These are phyloP conservation scores for Kalmusia sp. DNA, from an alignment of 2,329 filamentous ascomycete species.

Conservation along the genomic window DNA sequence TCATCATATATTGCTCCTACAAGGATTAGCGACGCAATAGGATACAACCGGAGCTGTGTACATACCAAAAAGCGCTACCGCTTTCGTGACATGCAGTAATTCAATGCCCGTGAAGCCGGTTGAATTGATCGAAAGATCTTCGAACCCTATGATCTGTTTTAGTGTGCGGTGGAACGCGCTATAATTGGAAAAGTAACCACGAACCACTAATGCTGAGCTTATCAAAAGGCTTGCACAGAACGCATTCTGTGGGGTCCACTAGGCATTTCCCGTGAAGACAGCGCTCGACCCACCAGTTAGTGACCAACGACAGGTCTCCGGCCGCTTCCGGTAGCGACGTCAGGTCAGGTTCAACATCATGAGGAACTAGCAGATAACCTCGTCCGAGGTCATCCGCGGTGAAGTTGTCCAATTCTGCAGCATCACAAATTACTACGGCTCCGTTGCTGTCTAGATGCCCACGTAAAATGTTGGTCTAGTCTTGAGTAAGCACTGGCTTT, in stretches of 20 bases:
- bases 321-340: slow-evolving; percentile 44
- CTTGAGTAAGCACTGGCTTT: slow-evolving; percentile 25
- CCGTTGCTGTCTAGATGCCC: slow-evolving; percentile 43
- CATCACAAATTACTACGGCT: slow-evolving; percentile 38
- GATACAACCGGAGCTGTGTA: slow-evolving; percentile 1
- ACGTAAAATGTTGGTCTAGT: slow-evolving; percentile 41
- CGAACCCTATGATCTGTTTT: slow-evolving; percentile 63
- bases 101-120: slow-evolving; percentile 86
- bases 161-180: too few species aligned
- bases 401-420: slow-evolving; percentile 32
- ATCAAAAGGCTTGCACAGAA: slow-evolving; percentile 79
- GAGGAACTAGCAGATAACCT: slow-evolving; percentile 55
- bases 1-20: slow-evolving; percentile 80
- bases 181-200: slow-evolving; percentile 10
- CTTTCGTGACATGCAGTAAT: slow-evolving; percentile 81
- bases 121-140: slow-evolving; percentile 75
- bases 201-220: slow-evolving; percentile 68
- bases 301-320: slow-evolving; percentile 61
- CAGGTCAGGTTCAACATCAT: slow-evolving; percentile 47
- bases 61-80: slow-evolving; percentile 73
- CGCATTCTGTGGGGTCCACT: slow-evolving; percentile 71
- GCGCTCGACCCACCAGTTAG: slow-evolving; percentile 91
- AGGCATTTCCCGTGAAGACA: slow-evolving; percentile 81
- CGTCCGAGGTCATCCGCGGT: slow-evolving; percentile 34
- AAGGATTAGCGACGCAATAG: slow-evolving; percentile 20